Evolutionary conservation across 2,329 filamentous ascomycete species (phyloP), one percentile per base, ranked within the genome.

Genomic region (Diaporthe sp.): DNA sequence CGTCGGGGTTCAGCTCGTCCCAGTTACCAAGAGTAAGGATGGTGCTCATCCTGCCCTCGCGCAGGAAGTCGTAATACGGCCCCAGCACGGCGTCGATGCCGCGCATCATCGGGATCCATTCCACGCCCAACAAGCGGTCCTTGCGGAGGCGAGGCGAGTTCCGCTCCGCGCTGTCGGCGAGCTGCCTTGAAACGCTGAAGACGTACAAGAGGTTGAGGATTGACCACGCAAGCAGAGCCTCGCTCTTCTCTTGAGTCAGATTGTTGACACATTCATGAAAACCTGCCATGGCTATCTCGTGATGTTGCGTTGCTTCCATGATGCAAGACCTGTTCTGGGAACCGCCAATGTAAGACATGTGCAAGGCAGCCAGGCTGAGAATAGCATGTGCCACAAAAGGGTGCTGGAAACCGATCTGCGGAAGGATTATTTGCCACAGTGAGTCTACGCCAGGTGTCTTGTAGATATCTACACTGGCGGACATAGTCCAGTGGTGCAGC

Each of bases 41-140:
- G 3, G 10, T 25, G 10, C 37, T 42, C 34, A 61, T 25, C 22
- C 22, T 61, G 12, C 58, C 58, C 10, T 42, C 10, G 34, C 34
- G 20, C 22, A 61, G 37, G 22, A 42, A 28, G 22, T 61, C 58
- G 9, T 42, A 61, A 13, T 61, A 25, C 4, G 58, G 58, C 10
- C 58, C 58, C 22, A 61, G 58, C 3, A 61, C 58, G 12, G 58
- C 58, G 20, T 61, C 58, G 10, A 61, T 42, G 10, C 58, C 58
- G 34, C 58, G 58, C 58, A 42, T 61, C 58, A 61, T 61, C 5
- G 58, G 58, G 22, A 61, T 61, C 58, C 58, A 61, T 17, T 61
- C 58, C 10, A 42, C 37, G 10, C 58, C 58, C 22, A 61, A 17
- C 10, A 61, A 9, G 34, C 58, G 58, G 31, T 61, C 58, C 34